A percentile compares a stretch with the other conserved stretches of the same genome.
Conservation (phyloP, 1,284 basidiomycete genomes). For the Melampsora larici-populina region DNA sequence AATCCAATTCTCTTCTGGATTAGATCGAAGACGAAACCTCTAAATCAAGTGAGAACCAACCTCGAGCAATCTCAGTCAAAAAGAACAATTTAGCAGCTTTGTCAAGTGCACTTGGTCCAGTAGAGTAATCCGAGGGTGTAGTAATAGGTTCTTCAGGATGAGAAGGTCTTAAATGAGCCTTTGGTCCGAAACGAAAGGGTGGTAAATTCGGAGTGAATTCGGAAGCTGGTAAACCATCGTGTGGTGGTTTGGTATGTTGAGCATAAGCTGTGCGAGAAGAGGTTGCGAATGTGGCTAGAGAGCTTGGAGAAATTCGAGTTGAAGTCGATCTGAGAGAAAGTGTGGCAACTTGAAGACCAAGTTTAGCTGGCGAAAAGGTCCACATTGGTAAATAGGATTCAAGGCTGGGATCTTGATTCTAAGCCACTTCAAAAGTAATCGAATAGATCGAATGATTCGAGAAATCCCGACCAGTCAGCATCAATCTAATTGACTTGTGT, state of each 20-base stretch:
- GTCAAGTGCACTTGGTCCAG: slow-evolving; percentile 82
- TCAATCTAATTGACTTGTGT: too few species aligned
- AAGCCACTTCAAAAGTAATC: too few species aligned
- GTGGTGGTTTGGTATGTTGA: background rate
- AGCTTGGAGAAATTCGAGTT: background rate
- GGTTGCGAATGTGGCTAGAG: background rate
- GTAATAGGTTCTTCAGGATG: slow-evolving; percentile 8
- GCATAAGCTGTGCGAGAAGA: background rate
- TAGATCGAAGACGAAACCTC: background rate
- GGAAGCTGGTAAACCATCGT: slow-evolving; percentile 10
- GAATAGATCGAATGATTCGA: too few species aligned
- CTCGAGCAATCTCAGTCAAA: slow-evolving; percentile 95
- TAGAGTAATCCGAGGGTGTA: slow-evolving; percentile 55
- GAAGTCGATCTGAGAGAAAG: background rate
- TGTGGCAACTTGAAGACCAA: background rate
- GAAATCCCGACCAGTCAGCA: too few species aligned
- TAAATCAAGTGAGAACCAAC: slow-evolving; percentile 57
- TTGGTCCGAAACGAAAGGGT: slow-evolving; percentile 25
- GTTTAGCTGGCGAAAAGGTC: background rate
- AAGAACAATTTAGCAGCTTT: slow-evolving; percentile 97
- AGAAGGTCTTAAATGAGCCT: background rate
- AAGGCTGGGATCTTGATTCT: too few species aligned
- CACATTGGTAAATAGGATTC: too few species aligned
- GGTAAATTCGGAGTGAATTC: slow-evolving; percentile 32
- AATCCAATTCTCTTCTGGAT: background rate